Base-by-base conservation (phyloP, 345 rosid species). In the Euphorbia lathyris region DNA sequence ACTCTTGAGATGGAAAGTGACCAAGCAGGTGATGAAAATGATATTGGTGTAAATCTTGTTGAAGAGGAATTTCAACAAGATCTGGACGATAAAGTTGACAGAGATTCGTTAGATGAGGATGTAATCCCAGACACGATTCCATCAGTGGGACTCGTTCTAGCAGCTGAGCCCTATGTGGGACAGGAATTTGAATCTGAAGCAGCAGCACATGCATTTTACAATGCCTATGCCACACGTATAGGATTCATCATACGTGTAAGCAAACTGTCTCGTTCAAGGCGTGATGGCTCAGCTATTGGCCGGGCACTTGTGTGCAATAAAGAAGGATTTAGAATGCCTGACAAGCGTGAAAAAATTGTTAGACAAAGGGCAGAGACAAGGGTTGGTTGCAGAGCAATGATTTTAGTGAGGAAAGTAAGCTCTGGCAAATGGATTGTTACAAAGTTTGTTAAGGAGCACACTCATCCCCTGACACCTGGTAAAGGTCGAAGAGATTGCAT, bases 371-470 rank as follows among this genome's bases (percentile, higher is more conserved):
- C 86, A 9, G 99, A 96, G 79, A 96, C 99, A 0, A 86, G 99
- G 66, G 98, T 96, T 67, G 99, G 99, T 45, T 96, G 99, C 81
- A 83, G 97, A 86, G 99, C 98, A 51, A 96, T 96, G 99, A 80
- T 96, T 71, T 83, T 96, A 81, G 97, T 92, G 79, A 88, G 99
- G 69, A 96, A 89, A 86, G 87, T 86, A n/a, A 83, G 82, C 59
- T 87, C 97, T 17, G 98, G 97, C 47, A 90, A 89, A 78, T 96
- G 99, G 99, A 91, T 86, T 2, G 86, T 96, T 29, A 90, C 97
- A 10, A 96, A 90, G 81, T 89, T 87, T 77, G 91, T 84, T 52
- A 96, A 89, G 76, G 99, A 96, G 78, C 99, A 96, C 69, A 81
- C 90, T 70, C 99, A 96, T 82, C 72, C 88, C 48, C 68, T 96